Evolutionary conservation across 2,329 filamentous ascomycete species (phyloP).

Genomic region (Apiospora rasikravindrae): DNA sequence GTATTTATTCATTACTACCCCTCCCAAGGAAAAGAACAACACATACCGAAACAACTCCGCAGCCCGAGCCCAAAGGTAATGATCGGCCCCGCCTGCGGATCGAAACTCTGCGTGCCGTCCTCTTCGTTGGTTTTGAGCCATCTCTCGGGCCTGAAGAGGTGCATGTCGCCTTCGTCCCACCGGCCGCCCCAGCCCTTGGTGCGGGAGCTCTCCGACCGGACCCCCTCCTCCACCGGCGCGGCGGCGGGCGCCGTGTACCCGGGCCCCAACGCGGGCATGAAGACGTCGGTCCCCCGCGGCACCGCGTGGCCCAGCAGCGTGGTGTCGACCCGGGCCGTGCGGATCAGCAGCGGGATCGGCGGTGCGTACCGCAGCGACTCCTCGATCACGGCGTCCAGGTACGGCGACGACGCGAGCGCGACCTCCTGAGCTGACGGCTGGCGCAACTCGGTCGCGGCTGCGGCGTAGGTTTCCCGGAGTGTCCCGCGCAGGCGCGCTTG

Average conservation of each 20-base stretch:
- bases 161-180: constrained; percentile 63
- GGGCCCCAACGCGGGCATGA: too few species aligned
- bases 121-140: constrained; percentile 24
- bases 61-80: constrained; percentile 28
- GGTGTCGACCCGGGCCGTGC: constrained; percentile 31
- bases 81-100: constrained; percentile 27
- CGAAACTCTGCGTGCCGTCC: constrained; percentile 24
- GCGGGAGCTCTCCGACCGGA: too few species aligned
- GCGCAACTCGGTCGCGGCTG: constrained; percentile 11
- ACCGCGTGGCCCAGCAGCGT: constrained; percentile 41
- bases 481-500: constrained; percentile 21
- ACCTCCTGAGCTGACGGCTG: constrained; percentile 26
- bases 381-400: constrained; percentile 30
- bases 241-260: too few species aligned
- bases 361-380: constrained; percentile 23
- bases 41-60: too few species aligned
- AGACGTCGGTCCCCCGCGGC: constrained; percentile 52
- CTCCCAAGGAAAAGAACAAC: too few species aligned
- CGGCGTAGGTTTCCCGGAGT: background rate
- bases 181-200: too few species aligned
- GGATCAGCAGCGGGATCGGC: constrained; percentile 19
- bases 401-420: constrained; percentile 22
- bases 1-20: too few species aligned
- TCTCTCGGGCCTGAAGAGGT: constrained; percentile 30
- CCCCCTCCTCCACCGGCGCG: too few species aligned